Evolutionary conservation across 192 early-diverging fungal species (phyloP).

Genomic region (Rhizophagus clarus): DNA sequence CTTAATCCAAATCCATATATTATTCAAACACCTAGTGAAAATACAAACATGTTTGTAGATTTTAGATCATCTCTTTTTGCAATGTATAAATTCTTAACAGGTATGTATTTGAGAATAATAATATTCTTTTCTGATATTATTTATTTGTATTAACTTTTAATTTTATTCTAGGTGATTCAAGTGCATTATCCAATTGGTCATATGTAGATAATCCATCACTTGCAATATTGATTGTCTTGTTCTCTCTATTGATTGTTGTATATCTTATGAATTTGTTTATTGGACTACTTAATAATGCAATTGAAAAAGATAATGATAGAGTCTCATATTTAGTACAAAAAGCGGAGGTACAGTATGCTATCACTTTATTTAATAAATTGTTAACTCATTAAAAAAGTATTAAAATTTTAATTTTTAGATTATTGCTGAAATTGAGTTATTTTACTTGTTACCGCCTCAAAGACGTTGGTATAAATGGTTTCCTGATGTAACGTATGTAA

Average conservation of each 20-base stretch:
- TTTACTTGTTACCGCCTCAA: background rate
- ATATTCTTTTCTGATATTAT: background rate
- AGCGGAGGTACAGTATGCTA: background rate
- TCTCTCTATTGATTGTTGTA: background rate
- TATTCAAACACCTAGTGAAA: too few relatives aligned
- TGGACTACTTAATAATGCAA: background rate
- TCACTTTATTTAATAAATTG: background rate
- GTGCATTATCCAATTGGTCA: background rate
- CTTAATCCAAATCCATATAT: too few relatives aligned
- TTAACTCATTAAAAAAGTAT: background rate
- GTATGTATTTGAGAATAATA: too few relatives aligned
- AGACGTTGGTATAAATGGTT: background rate
- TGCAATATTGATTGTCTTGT: background rate
- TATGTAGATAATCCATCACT: background rate
- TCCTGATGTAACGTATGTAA: background rate
- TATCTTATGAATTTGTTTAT: slow-evolving; percentile 13
- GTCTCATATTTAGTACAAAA: background rate
- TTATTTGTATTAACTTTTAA: background rate
- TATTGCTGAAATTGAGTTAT: slow-evolving; percentile 1
- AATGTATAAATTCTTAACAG: background rate
- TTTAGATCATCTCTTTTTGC: background rate
- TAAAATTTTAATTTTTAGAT: background rate
- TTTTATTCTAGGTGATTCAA: background rate
- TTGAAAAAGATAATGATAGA: background rate
- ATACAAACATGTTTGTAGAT: background rate